phyloP scores from a whole-genome alignment of 331 rosid species.

The Spiraea crenata region DNA sequence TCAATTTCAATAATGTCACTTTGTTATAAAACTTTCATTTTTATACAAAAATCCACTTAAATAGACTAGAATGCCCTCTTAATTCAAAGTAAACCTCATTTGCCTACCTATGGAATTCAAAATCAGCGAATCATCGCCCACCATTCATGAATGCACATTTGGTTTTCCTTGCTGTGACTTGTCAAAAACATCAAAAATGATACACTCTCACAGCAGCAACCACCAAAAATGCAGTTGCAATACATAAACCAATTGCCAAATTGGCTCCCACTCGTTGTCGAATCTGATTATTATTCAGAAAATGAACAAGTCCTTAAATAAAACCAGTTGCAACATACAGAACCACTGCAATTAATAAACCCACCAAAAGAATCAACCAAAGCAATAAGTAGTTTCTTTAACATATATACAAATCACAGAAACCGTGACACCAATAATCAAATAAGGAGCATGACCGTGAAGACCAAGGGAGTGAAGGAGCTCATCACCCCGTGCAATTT shows the following conservation, averaged over 20 bases:
- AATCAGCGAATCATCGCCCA: too few species aligned
- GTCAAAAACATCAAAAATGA: too few species aligned
- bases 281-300: conserved; percentile 29
- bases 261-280: conserved; percentile 39
- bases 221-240: conserved; percentile 52
- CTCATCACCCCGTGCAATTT: conserved; percentile 42
- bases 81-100: too few species aligned
- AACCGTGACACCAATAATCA: background rate
- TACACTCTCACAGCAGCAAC: conserved; percentile 37
- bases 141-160: too few species aligned
- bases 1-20: too few species aligned
- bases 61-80: too few species aligned
- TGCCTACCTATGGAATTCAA: too few species aligned
- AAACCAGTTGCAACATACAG: background rate
- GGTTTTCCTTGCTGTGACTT: too few species aligned
- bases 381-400: too few species aligned
- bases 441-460: conserved; percentile 42
- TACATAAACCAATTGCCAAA: conserved; percentile 57
- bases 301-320: background rate
- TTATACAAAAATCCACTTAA: too few species aligned
- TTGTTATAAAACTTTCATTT: too few species aligned
- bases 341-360: background rate
- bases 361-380: background rate
- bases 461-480: conserved; percentile 37
- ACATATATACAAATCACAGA: background rate